phyloP scores from a whole-genome alignment of 345 rosid genomes.

The Citrus maxima region DNA sequence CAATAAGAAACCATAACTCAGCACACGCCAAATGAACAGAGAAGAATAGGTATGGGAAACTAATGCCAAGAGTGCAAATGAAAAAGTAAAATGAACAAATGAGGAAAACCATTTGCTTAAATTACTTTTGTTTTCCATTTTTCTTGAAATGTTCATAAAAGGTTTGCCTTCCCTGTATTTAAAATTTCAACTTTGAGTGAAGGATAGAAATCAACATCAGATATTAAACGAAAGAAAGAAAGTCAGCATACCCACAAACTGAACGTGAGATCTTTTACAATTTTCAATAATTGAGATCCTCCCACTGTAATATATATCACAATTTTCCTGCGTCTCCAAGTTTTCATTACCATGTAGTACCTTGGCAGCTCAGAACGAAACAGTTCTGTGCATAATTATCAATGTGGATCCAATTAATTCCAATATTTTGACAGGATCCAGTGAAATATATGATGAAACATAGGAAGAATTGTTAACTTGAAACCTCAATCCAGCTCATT shows the following conservation, averaged over 20 bases:
- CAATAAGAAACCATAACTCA: not conserved
- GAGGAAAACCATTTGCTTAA: not conserved
- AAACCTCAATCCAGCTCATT: slow-evolving; percentile 57
- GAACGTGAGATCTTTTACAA: not conserved
- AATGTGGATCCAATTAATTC: slow-evolving; percentile 5
- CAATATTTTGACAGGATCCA: not conserved
- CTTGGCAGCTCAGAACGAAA: not conserved
- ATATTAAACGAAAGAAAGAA: not conserved
- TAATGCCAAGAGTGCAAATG: not conserved
- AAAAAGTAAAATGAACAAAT: not conserved
- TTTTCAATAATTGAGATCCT: not conserved
- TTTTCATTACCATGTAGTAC: not conserved
- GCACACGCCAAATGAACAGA: not conserved
- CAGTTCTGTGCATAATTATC: not conserved
- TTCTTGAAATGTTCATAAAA: not conserved
- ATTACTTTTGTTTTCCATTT: not conserved
- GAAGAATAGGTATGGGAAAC: not conserved
- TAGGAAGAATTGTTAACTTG: slow-evolving; percentile 5
- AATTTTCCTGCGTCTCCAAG: not conserved
- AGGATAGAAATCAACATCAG: not conserved
- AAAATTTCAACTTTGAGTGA: not conserved
- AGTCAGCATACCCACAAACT: not conserved
- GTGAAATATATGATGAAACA: not conserved
- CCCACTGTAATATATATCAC: not conserved
- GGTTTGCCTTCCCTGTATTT: not conserved